Percentiles rank a stretch among this genome's conserved stretches.
Conservation (phyloP, 495 filamentous ascomycete genomes). For the Coniosporium apollinis region DNA sequence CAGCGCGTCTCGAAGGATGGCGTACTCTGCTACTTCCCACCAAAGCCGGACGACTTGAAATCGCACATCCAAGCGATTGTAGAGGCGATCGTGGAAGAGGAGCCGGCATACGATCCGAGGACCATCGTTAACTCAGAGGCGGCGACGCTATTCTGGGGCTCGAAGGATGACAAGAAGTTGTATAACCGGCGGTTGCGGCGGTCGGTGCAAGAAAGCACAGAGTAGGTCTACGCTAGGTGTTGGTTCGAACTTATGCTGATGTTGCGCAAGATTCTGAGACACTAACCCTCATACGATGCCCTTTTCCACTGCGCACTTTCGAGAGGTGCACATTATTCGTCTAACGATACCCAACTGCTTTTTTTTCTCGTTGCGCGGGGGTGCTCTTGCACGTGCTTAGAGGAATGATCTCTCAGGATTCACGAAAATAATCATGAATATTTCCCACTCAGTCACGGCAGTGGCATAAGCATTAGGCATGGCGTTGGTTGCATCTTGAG, state of each 20-base stretch:
- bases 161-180: constrained; percentile 54
- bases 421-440: no score
- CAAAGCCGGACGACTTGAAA: constrained; percentile 56
- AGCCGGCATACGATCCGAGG: constrained; percentile 76
- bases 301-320: background rate
- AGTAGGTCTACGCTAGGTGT: no score
- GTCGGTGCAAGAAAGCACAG: constrained; percentile 35
- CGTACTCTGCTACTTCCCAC: constrained; percentile 67
- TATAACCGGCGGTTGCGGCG: constrained; percentile 68
- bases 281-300: constrained; percentile 1
- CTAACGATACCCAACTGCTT: no score
- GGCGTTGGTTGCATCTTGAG: no score
- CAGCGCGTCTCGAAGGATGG: constrained; percentile 68
- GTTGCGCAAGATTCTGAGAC: background rate
- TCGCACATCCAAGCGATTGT: constrained; percentile 79
- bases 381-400: no score
- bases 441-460: no score
- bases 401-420: no score
- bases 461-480: no score
- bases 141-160: constrained; percentile 75
- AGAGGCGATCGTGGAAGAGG: constrained; percentile 66
- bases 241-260: background rate
- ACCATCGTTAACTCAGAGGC: constrained; percentile 80
- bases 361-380: no score
- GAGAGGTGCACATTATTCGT: no score